Percentiles rank a stretch among this genome's conserved stretches.
phyloP scores from a whole-genome alignment of 176 grass and related monocot genomes.

The Phoenix roebelenii region DNA sequence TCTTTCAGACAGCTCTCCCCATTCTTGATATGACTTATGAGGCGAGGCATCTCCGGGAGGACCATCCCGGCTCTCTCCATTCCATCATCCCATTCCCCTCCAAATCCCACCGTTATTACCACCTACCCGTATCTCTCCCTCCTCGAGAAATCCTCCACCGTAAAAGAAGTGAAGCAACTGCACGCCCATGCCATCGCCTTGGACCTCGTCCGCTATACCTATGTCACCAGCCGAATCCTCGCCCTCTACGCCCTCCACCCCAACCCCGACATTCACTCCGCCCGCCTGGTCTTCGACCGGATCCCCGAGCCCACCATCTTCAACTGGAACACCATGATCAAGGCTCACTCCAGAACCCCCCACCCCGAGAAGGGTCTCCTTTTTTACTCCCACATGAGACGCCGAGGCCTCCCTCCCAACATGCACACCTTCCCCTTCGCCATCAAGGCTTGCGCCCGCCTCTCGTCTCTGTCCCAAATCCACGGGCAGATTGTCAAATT shows the following conservation, averaged over 20 bases:
- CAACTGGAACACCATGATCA: slow-evolving; percentile 18
- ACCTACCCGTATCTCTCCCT: not conserved
- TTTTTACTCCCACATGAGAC: slow-evolving; percentile 4
- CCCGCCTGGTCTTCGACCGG: not conserved
- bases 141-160: not conserved
- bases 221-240: slow-evolving; percentile 13
- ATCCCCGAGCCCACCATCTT: slow-evolving; percentile 13
- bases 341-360: not conserved
- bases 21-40: too few species aligned
- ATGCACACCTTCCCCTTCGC: slow-evolving; percentile 5
- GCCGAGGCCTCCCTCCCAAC: slow-evolving; percentile 1
- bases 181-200: slow-evolving; percentile 5
- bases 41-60: too few species aligned
- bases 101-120: not conserved
- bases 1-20: too few species aligned
- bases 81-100: not conserved
- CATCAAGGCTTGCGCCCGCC: not conserved
- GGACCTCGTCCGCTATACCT: slow-evolving; percentile 13
- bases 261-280: not conserved
- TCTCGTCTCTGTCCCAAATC: not conserved
- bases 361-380: not conserved
- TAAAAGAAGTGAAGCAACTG: not conserved
- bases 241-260: slow-evolving; percentile 8
- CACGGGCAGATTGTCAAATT: slow-evolving; percentile 6
- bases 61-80: too few species aligned